A percentile compares a stretch with the other conserved stretches of the same genome.
phyloP scores from a whole-genome alignment of 805 yeast genomes.

The Zygosaccharomyces bisporus region DNA sequence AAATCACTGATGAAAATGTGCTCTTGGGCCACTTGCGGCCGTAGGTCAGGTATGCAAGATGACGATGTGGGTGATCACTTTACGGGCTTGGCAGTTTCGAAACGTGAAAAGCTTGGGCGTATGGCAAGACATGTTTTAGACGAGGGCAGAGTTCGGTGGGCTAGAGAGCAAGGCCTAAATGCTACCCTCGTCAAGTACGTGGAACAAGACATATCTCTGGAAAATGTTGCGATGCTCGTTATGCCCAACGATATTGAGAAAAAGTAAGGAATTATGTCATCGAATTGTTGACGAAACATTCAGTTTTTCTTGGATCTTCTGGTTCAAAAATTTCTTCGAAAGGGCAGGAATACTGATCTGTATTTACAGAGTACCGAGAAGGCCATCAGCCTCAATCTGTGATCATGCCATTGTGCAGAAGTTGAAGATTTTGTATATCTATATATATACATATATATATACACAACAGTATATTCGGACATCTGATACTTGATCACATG shows the following conservation, averaged over 20 bases:
- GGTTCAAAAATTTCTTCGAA: too few species aligned
- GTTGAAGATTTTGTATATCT: too few species aligned
- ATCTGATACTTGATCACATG: conserved; percentile 2
- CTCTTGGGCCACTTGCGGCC: conserved; percentile 88
- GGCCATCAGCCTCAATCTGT: too few species aligned
- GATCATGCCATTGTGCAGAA: too few species aligned
- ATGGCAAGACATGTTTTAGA: conserved; percentile 72
- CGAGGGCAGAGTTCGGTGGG: conserved; percentile 49
- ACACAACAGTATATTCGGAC: too few species aligned
- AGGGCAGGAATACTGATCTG: too few species aligned
- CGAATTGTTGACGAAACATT: background rate
- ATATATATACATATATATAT: too few species aligned
- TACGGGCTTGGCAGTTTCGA: conserved; percentile 42
- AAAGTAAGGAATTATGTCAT: too few species aligned
- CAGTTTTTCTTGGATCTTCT: background rate
- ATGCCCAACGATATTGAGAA: conserved; percentile 1
- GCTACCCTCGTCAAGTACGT: conserved; percentile 60
- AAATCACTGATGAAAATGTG: conserved; percentile 56
- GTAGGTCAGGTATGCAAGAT: conserved; percentile 40
- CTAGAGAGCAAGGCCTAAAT: conserved; percentile 38
- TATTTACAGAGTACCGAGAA: too few species aligned
- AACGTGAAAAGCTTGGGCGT: conserved; percentile 60
- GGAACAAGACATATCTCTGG: conserved; percentile 54
- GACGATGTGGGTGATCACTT: conserved; percentile 41
- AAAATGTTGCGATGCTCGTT: conserved; percentile 57